These are phyloP conservation scores for Diplodia mutila DNA, from an alignment of 2,329 filamentous ascomycete genomes.

Conservation along the genomic window DNA sequence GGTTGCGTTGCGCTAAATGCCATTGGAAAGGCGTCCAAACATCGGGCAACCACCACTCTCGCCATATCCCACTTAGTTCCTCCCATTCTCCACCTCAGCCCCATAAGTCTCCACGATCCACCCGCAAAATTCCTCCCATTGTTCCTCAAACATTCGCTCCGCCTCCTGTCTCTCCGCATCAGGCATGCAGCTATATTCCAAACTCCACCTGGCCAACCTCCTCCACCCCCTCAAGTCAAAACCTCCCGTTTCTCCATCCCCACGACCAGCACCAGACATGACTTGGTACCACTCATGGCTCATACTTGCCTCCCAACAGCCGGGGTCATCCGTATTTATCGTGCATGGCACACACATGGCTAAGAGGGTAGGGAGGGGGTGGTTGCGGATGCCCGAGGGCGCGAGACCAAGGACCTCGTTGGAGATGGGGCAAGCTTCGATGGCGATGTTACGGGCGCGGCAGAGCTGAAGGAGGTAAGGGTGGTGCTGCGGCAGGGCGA, in stretches of 20 bases:
- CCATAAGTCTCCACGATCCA: slow-evolving; percentile 52
- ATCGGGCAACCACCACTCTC: background rate
- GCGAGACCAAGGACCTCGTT: slow-evolving; percentile 77
- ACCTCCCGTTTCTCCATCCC: slow-evolving; percentile 53
- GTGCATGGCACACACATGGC: slow-evolving; percentile 74
- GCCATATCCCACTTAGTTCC: background rate
- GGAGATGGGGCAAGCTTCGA: slow-evolving; percentile 76
- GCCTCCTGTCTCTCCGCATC: slow-evolving; percentile 46
- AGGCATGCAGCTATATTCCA: slow-evolving; percentile 49
- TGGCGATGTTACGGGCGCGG: slow-evolving; percentile 61
- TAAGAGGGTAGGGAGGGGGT: slow-evolving; percentile 69
- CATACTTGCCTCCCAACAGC: slow-evolving; percentile 40
- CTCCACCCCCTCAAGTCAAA: slow-evolving; percentile 74
- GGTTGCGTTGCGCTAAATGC: background rate
- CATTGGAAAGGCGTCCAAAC: background rate
- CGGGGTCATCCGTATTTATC: slow-evolving; percentile 73
- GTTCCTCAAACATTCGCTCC: slow-evolving; percentile 53
- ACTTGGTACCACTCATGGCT: slow-evolving; percentile 76
- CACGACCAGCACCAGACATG: slow-evolving; percentile 35
- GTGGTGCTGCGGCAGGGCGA: slow-evolving; percentile 65
- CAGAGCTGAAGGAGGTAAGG: slow-evolving; percentile 68
- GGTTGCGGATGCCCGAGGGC: slow-evolving; percentile 61
- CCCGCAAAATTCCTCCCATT: slow-evolving; percentile 64
- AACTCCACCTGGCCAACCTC: slow-evolving; percentile 57
- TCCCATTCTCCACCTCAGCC: background rate